Percentiles rank a stretch among this genome's conserved stretches.
phyloP scores from a whole-genome alignment of 2,329 filamentous ascomycete species.

The Paecilomyces fulvus region DNA sequence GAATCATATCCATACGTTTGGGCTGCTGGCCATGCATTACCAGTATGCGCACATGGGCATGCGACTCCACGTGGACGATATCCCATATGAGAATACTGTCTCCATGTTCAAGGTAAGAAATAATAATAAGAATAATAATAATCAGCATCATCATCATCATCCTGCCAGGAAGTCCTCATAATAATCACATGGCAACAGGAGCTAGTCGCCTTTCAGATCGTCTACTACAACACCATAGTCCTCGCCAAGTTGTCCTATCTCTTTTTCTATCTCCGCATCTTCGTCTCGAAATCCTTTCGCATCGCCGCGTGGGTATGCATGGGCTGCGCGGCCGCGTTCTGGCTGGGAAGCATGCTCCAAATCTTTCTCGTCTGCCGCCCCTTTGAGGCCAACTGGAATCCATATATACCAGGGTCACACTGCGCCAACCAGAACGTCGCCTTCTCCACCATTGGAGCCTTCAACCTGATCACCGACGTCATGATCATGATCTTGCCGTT shows the following conservation, averaged over 20 bases:
- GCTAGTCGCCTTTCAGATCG: slow-evolving; percentile 14
- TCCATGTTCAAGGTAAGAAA: too few relatives aligned
- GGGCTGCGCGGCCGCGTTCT: slow-evolving; percentile 18
- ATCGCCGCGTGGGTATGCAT: slow-evolving; percentile 18
- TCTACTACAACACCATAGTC: slow-evolving; percentile 22
- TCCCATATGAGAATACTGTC: too few relatives aligned
- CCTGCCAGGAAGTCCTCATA: too few relatives aligned
- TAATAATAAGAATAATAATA: too few relatives aligned
- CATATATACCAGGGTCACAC: slow-evolving; percentile 8
- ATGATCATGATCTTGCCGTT: slow-evolving; percentile 15
- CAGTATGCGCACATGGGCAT: too few relatives aligned
- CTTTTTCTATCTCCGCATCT: slow-evolving; percentile 22
- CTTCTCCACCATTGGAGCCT: slow-evolving; percentile 15
- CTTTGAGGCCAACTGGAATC: slow-evolving; percentile 13
- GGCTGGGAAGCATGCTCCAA: slow-evolving; percentile 21
- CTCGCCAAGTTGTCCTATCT: slow-evolving; percentile 22
- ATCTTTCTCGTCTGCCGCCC: slow-evolving; percentile 10
- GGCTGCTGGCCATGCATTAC: too few relatives aligned
- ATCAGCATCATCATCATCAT: too few relatives aligned
- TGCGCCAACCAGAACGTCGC: slow-evolving; percentile 15
- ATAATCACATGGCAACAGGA: slow-evolving; percentile 4
- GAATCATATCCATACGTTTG: too few relatives aligned
- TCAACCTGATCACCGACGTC: slow-evolving; percentile 16
- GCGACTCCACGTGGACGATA: too few relatives aligned
- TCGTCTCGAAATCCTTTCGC: slow-evolving; percentile 22